phyloP scores from a whole-genome alignment of 2,329 filamentous ascomycete genomes.

The Nectriaceae sp. region DNA sequence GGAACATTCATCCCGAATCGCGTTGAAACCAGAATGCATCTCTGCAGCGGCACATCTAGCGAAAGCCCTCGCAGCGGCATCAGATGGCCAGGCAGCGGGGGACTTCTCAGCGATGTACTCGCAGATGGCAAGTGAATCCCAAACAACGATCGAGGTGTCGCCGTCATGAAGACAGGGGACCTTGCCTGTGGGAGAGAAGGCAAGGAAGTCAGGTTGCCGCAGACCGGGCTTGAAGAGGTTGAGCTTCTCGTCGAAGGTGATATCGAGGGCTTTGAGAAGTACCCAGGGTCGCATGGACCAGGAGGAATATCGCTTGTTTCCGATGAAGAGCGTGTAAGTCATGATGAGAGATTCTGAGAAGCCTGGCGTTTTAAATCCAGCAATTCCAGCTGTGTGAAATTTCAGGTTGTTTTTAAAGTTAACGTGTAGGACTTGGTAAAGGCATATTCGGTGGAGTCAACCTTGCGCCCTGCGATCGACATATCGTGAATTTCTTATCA shows the following conservation, averaged over 20 bases:
- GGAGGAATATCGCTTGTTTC: conserved; percentile 47
- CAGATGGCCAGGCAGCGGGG: conserved; percentile 44
- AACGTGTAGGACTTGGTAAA: too few relatives aligned
- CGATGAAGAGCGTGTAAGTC: conserved; percentile 43
- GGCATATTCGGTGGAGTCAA: too few relatives aligned
- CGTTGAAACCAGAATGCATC: conserved; percentile 48
- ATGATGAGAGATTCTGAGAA: conserved; percentile 23
- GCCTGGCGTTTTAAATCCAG: too few relatives aligned
- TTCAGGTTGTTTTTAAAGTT: too few relatives aligned
- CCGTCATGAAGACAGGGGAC: conserved; percentile 43
- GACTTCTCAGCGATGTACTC: conserved; percentile 48
- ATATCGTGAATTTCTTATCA: too few relatives aligned
- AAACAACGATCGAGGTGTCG: conserved; percentile 34
- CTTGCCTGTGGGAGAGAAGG: conserved; percentile 43
- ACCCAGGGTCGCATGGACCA: conserved; percentile 51
- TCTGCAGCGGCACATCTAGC: conserved; percentile 46
- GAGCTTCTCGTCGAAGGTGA: conserved; percentile 45
- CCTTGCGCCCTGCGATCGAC: too few relatives aligned
- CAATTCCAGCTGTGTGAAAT: too few relatives aligned
- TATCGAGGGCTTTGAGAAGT: conserved; percentile 42
- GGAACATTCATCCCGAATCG: conserved; percentile 43
- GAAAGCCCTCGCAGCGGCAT: conserved; percentile 41
- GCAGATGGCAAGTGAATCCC: conserved; percentile 51
- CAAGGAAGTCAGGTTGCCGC: conserved; percentile 36
- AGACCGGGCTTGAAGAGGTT: conserved; percentile 33